Evolutionary conservation across 257 asterid species (phyloP).

Genomic region (Primulina tabacum): DNA sequence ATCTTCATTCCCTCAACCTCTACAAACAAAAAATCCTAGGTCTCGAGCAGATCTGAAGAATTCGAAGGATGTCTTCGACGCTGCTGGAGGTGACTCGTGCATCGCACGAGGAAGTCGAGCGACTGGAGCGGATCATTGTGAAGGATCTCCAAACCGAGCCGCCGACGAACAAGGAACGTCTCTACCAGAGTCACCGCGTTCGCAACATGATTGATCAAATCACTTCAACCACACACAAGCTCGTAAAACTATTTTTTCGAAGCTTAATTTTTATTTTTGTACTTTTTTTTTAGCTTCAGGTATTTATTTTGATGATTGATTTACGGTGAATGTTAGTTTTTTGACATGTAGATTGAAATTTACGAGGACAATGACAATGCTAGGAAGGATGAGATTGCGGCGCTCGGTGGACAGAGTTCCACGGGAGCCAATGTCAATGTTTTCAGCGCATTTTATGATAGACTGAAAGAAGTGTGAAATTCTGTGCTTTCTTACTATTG

Average conservation of each 20-base stretch:
- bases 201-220: conserved; percentile 86
- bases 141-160: conserved; percentile 96
- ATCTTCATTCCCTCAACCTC: conserved; percentile 28
- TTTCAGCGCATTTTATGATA: conserved; percentile 89
- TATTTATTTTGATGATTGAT: conserved; percentile 7
- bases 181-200: conserved; percentile 86
- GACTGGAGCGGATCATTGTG: conserved; percentile 77
- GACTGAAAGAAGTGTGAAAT: conserved; percentile 71
- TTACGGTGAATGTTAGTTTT: conserved; percentile 13
- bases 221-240: conserved; percentile 58
- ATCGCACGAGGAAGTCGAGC: conserved; percentile 92
- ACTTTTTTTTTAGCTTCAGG: neutral
- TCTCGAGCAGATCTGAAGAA: neutral
- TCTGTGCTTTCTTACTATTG: conserved; percentile 4
- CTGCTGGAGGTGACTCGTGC: conserved; percentile 82
- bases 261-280: neutral
- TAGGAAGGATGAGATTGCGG: conserved; percentile 95
- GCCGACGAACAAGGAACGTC: conserved; percentile 72
- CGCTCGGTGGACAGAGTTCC: conserved; percentile 87
- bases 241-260: conserved; percentile 32
- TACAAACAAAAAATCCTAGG: conserved; percentile 31
- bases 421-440: conserved; percentile 78
- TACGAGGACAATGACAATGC: conserved; percentile 83
- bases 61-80: conserved; percentile 66
- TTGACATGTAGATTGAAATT: conserved; percentile 53